phyloP scores from a whole-genome alignment of 768 basidiomycete genomes.

The Pholiota conissans region DNA sequence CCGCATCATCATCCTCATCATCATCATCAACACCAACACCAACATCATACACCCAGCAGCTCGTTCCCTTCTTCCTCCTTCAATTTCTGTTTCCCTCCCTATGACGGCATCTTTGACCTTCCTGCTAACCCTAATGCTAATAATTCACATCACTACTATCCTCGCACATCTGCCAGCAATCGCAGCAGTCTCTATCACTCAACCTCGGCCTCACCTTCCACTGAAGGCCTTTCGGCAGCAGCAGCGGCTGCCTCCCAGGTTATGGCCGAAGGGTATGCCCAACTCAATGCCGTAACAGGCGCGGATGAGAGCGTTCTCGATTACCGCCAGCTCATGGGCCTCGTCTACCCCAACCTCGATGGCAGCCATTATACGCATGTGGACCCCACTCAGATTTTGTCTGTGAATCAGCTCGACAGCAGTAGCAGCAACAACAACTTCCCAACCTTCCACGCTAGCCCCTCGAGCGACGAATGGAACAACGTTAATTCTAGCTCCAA shows the following conservation, averaged over 20 bases:
- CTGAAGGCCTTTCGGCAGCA: constrained; percentile 62
- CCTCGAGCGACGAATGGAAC: constrained; percentile 84
- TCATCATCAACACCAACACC: too few relatives aligned
- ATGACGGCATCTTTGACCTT: constrained; percentile 62
- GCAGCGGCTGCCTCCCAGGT: constrained; percentile 66
- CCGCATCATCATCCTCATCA: too few relatives aligned
- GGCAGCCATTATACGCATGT: constrained; percentile 64
- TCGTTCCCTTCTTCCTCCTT: constrained; percentile 70
- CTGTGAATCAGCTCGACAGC: constrained; percentile 16
- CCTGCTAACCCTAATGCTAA: constrained; percentile 24
- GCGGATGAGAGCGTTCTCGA: constrained; percentile 60
- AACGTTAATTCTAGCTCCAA: constrained; percentile 65
- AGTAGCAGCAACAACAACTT: constrained; percentile 27
- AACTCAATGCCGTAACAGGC: constrained; percentile 53
- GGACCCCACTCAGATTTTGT: constrained; percentile 87
- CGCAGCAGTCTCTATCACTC: constrained; percentile 24
- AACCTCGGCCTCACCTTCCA: constrained; percentile 27
- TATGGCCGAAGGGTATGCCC: constrained; percentile 74
- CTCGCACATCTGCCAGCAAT: constrained; percentile 16
- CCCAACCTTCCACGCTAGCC: constrained; percentile 66
- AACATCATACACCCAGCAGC: constrained; percentile 32
- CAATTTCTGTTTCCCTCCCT: constrained; percentile 72
- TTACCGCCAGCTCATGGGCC: constrained; percentile 65
- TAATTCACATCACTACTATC: constrained; percentile 22
- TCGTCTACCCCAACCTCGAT: constrained; percentile 61